Evolutionary conservation across 2,329 filamentous ascomycete genomes (phyloP).

Genomic region (Aspergillus sojae): DNA sequence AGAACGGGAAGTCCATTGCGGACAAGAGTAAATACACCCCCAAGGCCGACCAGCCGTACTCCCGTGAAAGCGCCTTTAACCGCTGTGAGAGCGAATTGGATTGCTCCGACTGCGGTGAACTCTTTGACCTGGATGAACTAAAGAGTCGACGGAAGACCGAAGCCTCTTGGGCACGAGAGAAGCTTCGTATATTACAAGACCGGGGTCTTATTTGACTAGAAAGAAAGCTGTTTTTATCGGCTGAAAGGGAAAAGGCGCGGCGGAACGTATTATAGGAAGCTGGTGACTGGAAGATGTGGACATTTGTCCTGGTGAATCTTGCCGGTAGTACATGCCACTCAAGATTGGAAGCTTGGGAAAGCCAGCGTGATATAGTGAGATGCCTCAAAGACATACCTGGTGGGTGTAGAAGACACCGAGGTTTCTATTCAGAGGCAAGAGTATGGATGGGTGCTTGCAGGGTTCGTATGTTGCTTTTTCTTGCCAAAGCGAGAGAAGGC

Average conservation of each 20-base stretch:
- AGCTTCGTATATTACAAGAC: neutral
- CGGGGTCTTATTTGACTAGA: neutral
- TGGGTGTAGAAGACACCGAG: neutral
- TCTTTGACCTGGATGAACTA: slow-evolving; percentile 28
- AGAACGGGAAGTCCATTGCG: slow-evolving; percentile 90
- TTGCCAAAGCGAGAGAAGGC: neutral
- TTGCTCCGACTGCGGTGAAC: slow-evolving; percentile 26
- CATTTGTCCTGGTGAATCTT: slow-evolving; percentile 9
- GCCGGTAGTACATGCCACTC: slow-evolving; percentile 10
- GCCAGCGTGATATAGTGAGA: slow-evolving; percentile 24
- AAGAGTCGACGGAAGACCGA: slow-evolving; percentile 23
- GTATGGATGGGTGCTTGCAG: neutral
- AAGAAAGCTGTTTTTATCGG: slow-evolving; percentile 5
- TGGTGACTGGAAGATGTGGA: neutral
- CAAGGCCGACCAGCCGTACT: slow-evolving; percentile 92
- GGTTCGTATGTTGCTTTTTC: neutral
- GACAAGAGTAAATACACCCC: slow-evolving; percentile 88
- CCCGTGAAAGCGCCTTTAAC: slow-evolving; percentile 80
- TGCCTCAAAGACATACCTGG: slow-evolving; percentile 15
- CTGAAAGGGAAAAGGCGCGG: slow-evolving; percentile 10
- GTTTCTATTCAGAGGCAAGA: neutral
- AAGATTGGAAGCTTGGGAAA: slow-evolving; percentile 22
- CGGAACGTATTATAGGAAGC: slow-evolving; percentile 1
- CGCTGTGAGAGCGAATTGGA: slow-evolving; percentile 65
- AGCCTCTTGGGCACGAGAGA: slow-evolving; percentile 1